phyloP scores from a whole-genome alignment of 805 yeast species.

The Kodamaea kaohsiungensis region DNA sequence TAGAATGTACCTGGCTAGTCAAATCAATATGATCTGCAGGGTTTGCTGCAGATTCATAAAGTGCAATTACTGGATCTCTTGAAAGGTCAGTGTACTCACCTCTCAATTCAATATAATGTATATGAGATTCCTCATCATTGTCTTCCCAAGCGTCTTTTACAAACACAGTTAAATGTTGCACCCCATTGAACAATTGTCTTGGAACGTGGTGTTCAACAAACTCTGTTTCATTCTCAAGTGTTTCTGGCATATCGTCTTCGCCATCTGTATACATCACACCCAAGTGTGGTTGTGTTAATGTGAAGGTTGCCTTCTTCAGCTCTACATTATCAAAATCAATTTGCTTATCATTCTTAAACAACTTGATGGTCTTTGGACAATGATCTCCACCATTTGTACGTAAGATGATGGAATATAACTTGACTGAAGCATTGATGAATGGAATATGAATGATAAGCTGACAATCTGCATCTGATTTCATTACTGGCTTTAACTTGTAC shows the following conservation, averaged over 20 bases:
- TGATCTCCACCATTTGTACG: slow-evolving; percentile 61
- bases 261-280: slow-evolving; percentile 47
- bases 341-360: slow-evolving; percentile 68
- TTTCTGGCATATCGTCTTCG: slow-evolving; percentile 37
- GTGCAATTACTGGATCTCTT: slow-evolving; percentile 70
- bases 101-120: slow-evolving; percentile 75
- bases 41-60: slow-evolving; percentile 90
- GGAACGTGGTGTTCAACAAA: slow-evolving; percentile 85
- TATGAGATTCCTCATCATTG: slow-evolving; percentile 49
- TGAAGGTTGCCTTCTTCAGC: slow-evolving; percentile 49
- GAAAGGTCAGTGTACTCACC: slow-evolving; percentile 63
- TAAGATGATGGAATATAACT: slow-evolving; percentile 69
- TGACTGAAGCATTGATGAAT: slow-evolving; percentile 68
- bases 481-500: slow-evolving; percentile 46
- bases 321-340: slow-evolving; percentile 72
- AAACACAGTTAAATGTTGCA: slow-evolving; percentile 65
- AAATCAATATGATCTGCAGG: slow-evolving; percentile 75
- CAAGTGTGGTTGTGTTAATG: slow-evolving; percentile 63
- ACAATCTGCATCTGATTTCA: slow-evolving; percentile 76
- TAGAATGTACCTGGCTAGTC: slow-evolving; percentile 8
- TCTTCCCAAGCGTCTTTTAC: slow-evolving; percentile 53
- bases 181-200: slow-evolving; percentile 69
- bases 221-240: slow-evolving; percentile 37
- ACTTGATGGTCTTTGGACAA: slow-evolving; percentile 68
- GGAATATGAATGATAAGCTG: slow-evolving; percentile 80